Evolutionary conservation across 2,329 filamentous ascomycete species (phyloP).

Genomic region (Paraconiothyrium sp.): DNA sequence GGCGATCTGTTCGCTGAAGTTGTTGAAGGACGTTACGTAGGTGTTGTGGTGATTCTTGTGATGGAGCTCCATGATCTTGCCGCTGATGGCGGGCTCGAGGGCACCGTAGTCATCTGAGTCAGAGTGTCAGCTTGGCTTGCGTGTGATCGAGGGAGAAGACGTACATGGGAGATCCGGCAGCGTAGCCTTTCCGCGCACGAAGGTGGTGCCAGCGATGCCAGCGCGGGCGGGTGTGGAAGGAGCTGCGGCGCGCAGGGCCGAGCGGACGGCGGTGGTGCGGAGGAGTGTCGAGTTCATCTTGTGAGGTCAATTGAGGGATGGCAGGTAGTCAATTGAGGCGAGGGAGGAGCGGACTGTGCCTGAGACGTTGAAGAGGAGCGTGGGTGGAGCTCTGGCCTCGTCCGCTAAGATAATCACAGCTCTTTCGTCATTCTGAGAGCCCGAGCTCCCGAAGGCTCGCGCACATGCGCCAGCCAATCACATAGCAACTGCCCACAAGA

Average conservation of each 20-base stretch:
- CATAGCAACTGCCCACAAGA: not conserved
- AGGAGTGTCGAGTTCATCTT: slow-evolving; percentile 80
- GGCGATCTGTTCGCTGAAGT: slow-evolving; percentile 75
- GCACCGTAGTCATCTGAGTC: slow-evolving; percentile 89
- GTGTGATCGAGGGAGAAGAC: slow-evolving; percentile 31
- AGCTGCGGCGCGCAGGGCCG: slow-evolving; percentile 74
- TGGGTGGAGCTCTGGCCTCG: slow-evolving; percentile 22
- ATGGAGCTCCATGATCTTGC: slow-evolving; percentile 96
- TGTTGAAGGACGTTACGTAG: slow-evolving; percentile 90
- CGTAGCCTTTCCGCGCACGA: slow-evolving; percentile 87
- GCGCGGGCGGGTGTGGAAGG: slow-evolving; percentile 68
- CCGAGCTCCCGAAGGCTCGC: slow-evolving; percentile 25
- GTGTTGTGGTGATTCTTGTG: slow-evolving; percentile 95
- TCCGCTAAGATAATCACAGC: slow-evolving; percentile 26
- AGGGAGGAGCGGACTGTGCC: slow-evolving; percentile 13
- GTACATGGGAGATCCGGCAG: slow-evolving; percentile 86
- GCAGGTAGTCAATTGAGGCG: not conserved
- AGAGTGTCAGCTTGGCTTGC: not conserved
- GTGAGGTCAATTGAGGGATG: slow-evolving; percentile 32
- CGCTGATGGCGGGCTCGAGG: slow-evolving; percentile 84
- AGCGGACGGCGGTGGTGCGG: slow-evolving; percentile 74
- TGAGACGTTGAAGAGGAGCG: slow-evolving; percentile 14
- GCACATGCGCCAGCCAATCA: slow-evolving; percentile 27
- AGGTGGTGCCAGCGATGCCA: slow-evolving; percentile 75
- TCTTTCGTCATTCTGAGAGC: slow-evolving; percentile 39